These are phyloP conservation scores for Berberis thunbergii DNA, from an alignment of 164 flowering plant genomes.

Conservation along the genomic window DNA sequence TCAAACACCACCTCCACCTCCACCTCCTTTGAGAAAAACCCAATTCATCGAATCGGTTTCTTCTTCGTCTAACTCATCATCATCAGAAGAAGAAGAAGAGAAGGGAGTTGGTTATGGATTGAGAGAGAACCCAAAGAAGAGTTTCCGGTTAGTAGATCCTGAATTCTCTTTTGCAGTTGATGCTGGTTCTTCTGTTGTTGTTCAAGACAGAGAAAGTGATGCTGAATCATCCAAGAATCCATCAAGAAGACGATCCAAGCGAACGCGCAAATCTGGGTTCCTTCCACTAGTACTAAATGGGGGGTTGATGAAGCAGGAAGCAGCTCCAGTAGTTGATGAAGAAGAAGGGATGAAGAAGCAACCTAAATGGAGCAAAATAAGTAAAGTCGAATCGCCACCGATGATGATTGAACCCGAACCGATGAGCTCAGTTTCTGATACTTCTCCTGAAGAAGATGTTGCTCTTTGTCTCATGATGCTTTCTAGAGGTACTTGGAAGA, in stretches of 20 bases:
- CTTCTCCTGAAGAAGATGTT: constrained; percentile 68
- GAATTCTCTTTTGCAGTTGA: constrained; percentile 43
- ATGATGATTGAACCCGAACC: constrained; percentile 35
- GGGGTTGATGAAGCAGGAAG: neutral
- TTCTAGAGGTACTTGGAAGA: constrained; percentile 57
- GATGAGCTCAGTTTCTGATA: constrained; percentile 61
- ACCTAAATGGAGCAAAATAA: constrained; percentile 7
- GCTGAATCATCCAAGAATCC: constrained; percentile 58
- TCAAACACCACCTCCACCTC: neutral
- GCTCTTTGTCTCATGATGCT: constrained; percentile 84
- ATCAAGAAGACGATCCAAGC: constrained; percentile 47
- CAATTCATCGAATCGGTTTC: constrained; percentile 17
- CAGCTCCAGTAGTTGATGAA: neutral
- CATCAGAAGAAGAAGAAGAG: constrained; percentile 20
- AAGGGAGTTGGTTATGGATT: constrained; percentile 14
- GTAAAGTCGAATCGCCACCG: constrained; percentile 14
- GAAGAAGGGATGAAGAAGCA: constrained; percentile 12
- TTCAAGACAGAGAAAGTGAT: constrained; percentile 72
- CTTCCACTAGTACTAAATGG: too few species aligned
- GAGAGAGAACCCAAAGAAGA: constrained; percentile 24
- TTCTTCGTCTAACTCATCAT: constrained; percentile 13
- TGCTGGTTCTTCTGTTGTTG: constrained; percentile 19
- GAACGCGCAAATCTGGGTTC: constrained; percentile 21
- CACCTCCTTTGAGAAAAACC: too few species aligned
- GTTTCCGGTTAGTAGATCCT: constrained; percentile 39